Evolutionary conservation across 805 yeast genomes (phyloP), one percentile per base, ranked within the genome.

Genomic region (Saccharomycopsis fodiens): DNA sequence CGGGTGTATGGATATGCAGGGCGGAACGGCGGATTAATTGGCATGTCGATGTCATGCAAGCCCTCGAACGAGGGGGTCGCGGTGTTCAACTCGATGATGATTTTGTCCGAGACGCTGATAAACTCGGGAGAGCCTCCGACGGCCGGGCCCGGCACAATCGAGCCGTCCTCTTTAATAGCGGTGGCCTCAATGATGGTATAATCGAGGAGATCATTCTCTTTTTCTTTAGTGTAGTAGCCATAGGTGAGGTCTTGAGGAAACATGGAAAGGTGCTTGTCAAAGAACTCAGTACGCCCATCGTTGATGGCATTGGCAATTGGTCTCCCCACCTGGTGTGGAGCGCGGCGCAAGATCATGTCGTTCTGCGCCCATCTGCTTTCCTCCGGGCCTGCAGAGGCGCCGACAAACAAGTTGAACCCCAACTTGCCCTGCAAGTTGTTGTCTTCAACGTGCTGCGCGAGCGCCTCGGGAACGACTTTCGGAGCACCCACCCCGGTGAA

Each of bases 401-500:
- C 97, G 46, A 91, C 96, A 62, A 89, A 88, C 59, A 91, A 72
- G 62, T 89, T 83, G 76, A 91, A 93, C 38, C 78, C 84, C 43
- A 88, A 64, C 62, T 89, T 72, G 17, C 95, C 94, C 64, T 87
- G 91, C 51, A 93, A 73, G 57, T 81, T 77, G 70, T 88, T 83
- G 59, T 81, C 73, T 64, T 85, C 94, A 47, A 89, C 97, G 61
- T 89, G 87, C 53, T 86, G 82, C 17, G 84, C 93, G 34, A 91
- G 64, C 1, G 95, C 96, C 19, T 78, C 73, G 41, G 98, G 98
- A 27, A 91, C 74, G 22, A 77, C 95, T 62, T 91, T 91, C 54
- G 98, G 97, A 3, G 96, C 93, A 59, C 97, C 97, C 39, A 91
- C 97, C 59, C 96, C 97, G 23, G 98, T 91, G 72, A 91, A 91